Conservation (phyloP, 225 moss, liverwort and hornwort genomes). For the Climacium dendroides region DNA sequence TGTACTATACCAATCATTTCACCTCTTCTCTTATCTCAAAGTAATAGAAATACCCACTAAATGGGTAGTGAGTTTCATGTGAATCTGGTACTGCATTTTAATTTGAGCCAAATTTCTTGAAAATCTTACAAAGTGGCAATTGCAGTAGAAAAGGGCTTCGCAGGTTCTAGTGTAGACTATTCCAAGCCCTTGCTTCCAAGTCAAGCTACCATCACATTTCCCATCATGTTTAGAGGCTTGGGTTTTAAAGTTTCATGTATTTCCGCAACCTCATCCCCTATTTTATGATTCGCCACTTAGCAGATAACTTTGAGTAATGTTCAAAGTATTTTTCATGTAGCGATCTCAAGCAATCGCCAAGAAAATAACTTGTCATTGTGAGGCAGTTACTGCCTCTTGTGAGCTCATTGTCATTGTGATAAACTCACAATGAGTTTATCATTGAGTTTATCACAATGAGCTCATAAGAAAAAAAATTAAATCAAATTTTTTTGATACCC, state of each 20-base stretch:
- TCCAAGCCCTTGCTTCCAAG: neutral
- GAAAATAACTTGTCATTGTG: too few species aligned
- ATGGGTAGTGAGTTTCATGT: fast-evolving
- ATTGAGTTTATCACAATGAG: too few species aligned
- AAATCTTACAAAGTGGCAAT: neutral
- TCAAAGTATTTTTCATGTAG: neutral
- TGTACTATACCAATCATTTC: fast-evolving
- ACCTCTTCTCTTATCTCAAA: neutral
- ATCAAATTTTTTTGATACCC: too few species aligned
- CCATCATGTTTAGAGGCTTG: neutral
- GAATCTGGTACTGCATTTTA: neutral
- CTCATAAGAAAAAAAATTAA: too few species aligned
- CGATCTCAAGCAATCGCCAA: neutral
- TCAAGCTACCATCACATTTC: neutral
- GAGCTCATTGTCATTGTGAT: too few species aligned
- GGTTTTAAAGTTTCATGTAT: neutral
- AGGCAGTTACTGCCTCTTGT: too few species aligned
- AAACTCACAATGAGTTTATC: too few species aligned
- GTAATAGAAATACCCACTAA: neutral
- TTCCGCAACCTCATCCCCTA: neutral
- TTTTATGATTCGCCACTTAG: neutral
- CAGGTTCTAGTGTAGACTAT: neutral
- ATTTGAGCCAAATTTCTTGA: neutral
- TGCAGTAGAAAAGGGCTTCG: neutral
- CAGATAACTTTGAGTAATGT: neutral